Percentiles rank a stretch among this genome's conserved stretches.
Evolutionary conservation across 805 yeast genomes (phyloP).

Genomic region (Nakazawaea anatomiae): DNA sequence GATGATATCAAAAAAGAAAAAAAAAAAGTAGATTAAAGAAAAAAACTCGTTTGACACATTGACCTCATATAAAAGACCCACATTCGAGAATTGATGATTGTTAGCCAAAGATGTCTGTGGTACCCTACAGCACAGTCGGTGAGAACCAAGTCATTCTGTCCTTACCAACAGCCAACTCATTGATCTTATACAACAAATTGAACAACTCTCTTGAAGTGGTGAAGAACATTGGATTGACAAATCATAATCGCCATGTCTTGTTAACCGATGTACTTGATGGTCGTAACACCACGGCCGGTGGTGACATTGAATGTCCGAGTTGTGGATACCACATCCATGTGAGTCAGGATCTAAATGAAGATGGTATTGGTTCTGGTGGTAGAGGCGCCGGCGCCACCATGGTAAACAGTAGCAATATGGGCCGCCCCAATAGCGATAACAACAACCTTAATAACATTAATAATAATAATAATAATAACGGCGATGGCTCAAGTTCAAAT

Average conservation of each 20-base stretch:
- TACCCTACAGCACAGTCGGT: constrained; percentile 1
- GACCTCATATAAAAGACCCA: background rate
- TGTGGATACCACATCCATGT: constrained; percentile 1
- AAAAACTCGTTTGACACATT: background rate
- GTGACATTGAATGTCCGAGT: background rate
- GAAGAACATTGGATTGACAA: background rate
- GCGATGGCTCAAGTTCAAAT: background rate
- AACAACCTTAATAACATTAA: too few relatives aligned
- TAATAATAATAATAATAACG: background rate
- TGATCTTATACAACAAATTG: constrained; percentile 4
- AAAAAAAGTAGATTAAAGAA: too few relatives aligned
- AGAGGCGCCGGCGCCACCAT: background rate
- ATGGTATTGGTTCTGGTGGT: background rate
- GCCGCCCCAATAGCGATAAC: background rate
- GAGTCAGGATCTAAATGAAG: background rate
- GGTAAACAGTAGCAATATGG: too few relatives aligned
- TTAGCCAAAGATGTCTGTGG: constrained; percentile 5
- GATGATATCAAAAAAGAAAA: background rate
- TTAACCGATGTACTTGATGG: background rate
- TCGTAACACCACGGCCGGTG: background rate
- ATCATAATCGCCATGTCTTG: background rate
- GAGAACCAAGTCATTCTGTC: constrained; percentile 5
- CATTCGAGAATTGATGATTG: background rate
- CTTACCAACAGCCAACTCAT: background rate
- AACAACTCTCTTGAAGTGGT: constrained; percentile 8